Evolutionary conservation across 2,329 filamentous ascomycete species (phyloP), one percentile per base, ranked within the genome.

Genomic region (Nigrospora oryzae): DNA sequence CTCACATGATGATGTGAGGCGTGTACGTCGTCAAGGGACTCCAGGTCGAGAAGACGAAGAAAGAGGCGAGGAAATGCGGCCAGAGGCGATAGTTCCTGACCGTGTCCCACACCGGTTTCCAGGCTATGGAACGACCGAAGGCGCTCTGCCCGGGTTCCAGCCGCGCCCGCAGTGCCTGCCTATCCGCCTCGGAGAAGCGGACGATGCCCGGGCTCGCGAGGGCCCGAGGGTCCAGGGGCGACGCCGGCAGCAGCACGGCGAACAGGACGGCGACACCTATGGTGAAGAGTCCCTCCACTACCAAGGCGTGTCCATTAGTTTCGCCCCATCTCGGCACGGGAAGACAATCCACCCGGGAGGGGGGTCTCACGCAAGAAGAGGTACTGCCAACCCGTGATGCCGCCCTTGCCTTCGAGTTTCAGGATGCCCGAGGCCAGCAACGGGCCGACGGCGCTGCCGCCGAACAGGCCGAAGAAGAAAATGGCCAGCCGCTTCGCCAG

Each of bases 401-500:
- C 65, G 1, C 57, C 48, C 13, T 46, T 46, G 0, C 65, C 67
- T 16, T 69, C 63, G 2, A 75, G 53, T 44, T 63, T 66, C 15
- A 74, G 47, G 5, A 74, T 66, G 0, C 64, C 69, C 8, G 69
- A 68, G 0, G 69, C 71, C 1, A 75, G 51, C 2, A 75, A 56
- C 1, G 71, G 69, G 35, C 67, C 70, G 3, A 75, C 55, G 0
- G 71, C 69, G 23, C 71, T 73, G 0, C 70, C 71, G 0, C 68
- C 69, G 51, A 75, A 74, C 68, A 74, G 73, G 16, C 71, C 71
- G 42, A 75, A 73, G 54, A 75, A 75, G 43, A 75, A 67, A 0
- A 74, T 47, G 1, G 71, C 69, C 2, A 74, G 63, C 15, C 71
- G 59, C 45, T 64, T 70, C 0, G 69, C 67, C 4, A 73, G 55